Conservation (phyloP, 306 rosid genomes). For the Vigna trinervia region DNA sequence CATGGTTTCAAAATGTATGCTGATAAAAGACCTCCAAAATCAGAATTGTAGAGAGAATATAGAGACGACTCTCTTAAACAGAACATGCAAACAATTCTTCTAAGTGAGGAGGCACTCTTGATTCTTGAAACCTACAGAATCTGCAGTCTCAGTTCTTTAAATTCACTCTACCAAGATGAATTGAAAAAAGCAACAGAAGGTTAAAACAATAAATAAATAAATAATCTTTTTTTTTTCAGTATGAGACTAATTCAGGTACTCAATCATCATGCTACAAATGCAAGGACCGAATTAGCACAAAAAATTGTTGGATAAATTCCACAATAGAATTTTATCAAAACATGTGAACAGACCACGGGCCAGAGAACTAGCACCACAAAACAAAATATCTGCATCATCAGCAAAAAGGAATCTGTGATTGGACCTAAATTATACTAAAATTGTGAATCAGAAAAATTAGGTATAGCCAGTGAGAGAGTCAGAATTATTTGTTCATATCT, state of each 20-base stretch:
- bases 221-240: background rate
- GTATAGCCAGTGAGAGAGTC: too few relatives aligned
- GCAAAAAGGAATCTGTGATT: too few relatives aligned
- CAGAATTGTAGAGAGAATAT: background rate
- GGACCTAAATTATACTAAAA: too few relatives aligned
- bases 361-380: background rate
- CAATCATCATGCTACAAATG: background rate
- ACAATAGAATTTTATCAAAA: background rate
- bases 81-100: background rate
- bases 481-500: too few relatives aligned
- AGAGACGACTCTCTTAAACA: background rate
- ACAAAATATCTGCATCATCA: background rate
- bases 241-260: background rate
- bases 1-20: background rate
- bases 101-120: background rate
- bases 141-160: background rate
- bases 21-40: background rate
- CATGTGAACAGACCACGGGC: background rate
- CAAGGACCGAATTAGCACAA: background rate
- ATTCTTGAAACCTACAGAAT: background rate
- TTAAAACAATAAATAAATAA: background rate
- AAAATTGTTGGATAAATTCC: background rate
- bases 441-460: too few relatives aligned
- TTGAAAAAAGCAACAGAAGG: background rate
- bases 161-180: slow-evolving; percentile 12